phyloP scores from a whole-genome alignment of 2,329 filamentous ascomycete genomes.

The Paraconiothyrium sp. region DNA sequence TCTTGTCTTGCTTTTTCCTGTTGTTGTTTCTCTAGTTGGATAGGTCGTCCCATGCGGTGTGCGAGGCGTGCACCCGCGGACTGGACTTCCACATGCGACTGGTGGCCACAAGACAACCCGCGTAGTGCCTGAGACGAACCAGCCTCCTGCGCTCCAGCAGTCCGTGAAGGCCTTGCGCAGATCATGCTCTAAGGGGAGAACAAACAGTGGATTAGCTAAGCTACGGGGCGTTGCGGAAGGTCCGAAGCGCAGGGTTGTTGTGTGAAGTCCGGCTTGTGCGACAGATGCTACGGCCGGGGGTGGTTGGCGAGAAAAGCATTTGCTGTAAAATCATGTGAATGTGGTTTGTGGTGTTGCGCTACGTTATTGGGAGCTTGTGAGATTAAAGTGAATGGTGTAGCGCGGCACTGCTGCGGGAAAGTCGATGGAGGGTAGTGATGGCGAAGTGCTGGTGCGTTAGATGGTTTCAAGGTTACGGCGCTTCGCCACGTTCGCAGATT shows the following conservation, averaged over 20 bases:
- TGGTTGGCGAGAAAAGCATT: neutral
- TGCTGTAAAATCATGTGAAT: neutral
- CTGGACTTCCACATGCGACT: neutral
- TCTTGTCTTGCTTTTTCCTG: neutral
- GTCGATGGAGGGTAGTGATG: neutral
- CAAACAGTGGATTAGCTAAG: constrained; percentile 1
- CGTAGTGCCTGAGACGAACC: neutral
- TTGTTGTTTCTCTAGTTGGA: neutral
- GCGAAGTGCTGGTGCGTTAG: constrained; percentile 1
- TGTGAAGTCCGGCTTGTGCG: constrained; percentile 6
- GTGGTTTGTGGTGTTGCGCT: neutral
- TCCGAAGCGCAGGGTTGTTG: neutral
- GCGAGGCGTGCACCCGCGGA: neutral
- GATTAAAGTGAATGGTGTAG: constrained; percentile 7
- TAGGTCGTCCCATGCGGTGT: neutral
- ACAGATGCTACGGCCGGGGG: neutral
- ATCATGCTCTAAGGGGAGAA: constrained; percentile 1
- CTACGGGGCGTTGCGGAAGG: neutral
- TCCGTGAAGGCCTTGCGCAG: constrained; percentile 6
- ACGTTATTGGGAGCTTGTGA: constrained; percentile 8
- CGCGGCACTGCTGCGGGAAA: neutral
- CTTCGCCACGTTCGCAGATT: neutral
- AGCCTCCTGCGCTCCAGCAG: neutral
- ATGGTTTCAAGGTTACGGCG: neutral
- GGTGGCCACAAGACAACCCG: neutral